Base-by-base conservation (phyloP, 257 asterid genomes). In the Gynochthodes officinalis region DNA sequence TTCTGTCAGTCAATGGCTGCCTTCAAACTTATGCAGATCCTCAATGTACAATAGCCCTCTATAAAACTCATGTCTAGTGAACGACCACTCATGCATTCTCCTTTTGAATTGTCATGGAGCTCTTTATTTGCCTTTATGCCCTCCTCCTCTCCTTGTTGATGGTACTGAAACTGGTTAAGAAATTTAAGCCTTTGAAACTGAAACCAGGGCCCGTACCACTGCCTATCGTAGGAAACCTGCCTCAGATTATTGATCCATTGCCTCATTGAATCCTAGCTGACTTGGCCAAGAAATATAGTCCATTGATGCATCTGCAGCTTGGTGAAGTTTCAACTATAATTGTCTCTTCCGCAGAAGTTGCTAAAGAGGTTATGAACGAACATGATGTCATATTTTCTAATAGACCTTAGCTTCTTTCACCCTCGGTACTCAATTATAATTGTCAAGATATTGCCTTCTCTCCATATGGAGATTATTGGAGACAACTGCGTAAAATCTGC, bases 281-380 rank as follows among this genome's bases (percentile, higher is more conserved):
- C 39, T 14, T 28, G 39, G 64, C 64, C 39, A 30, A 58, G 39
- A 58, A 58, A 58, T 58, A 58, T 58, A 39, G 64, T 27, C 64
- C 64, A 12, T 2, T 58, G 64, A 58, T 58, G 64, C 64, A 58
- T 10, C 64, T 58, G 2, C 64, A 30, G 40, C 42, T 28, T 28
- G 64, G 64, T 6, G 64, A 59, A 59, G 23, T 30, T 33, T 59
- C 64, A 59, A 60, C 65, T 18, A 0, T 60, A 0, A 14, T 32
- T 16, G 13, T 60, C 21, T 60, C 65, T 18, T 60, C 43, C 5
- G 1, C 43, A 6, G 43, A 5, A 1, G 11, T 6, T 32, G 43
- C 43, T 5, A 18, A 60, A 60, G 43, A 60, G 44, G 23, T 7
- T 18, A 4, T 59, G n/a, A 59, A 30, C 1, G 10, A 15, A 4